These are phyloP conservation scores for grape (Vitis vinifera) DNA, from an alignment of 164 flowering plant species.

Conservation along the genomic window ASM3070453v1 NC_081816.1:21563501-21564000, in stretches of 20 bases:
- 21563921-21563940: constrained; percentile 68
- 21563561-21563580: neutral
- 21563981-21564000: constrained; percentile 46
- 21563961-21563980: constrained; percentile 60
- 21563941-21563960: constrained; percentile 63
- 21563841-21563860: constrained; percentile 39
- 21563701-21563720: constrained; percentile 63
- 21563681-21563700: constrained; percentile 46
- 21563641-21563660: constrained; percentile 33
- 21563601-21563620: constrained; percentile 7
- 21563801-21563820: constrained; percentile 52
- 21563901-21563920: constrained; percentile 35
- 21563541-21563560: neutral
- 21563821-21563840: constrained; percentile 64
- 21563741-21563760: constrained; percentile 51
- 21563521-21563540: neutral
- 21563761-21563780: constrained; percentile 50
- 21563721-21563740: constrained; percentile 70
- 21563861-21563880: constrained; percentile 34
- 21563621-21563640: constrained; percentile 4
- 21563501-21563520: constrained; percentile 7
- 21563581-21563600: neutral
- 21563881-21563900: constrained; percentile 42
- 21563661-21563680: constrained; percentile 45
- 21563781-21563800: constrained; percentile 50